phyloP scores from a whole-genome alignment of 352 stramenopile species.

The Phytophthora macrochlamydospora region DNA sequence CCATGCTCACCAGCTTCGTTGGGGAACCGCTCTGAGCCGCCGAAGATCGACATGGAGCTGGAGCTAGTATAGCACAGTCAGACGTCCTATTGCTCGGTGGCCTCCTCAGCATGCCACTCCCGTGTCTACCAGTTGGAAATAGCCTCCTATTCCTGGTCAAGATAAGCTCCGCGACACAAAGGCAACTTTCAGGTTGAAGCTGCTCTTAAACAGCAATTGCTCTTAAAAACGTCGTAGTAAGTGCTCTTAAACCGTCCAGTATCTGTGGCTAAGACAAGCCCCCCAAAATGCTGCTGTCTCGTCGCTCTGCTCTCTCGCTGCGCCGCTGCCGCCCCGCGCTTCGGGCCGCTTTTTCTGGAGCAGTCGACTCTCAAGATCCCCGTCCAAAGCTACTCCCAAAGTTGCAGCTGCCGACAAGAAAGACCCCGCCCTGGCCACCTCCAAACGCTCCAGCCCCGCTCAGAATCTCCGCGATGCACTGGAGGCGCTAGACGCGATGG shows the following conservation, averaged over 20 bases:
- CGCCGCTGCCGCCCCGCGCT: constrained; percentile 19
- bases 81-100: neutral
- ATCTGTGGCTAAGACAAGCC: neutral
- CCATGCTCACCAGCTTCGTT: constrained; percentile 57
- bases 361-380: constrained; percentile 7
- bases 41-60: constrained; percentile 78
- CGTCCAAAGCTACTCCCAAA: neutral
- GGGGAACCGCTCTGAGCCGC: constrained; percentile 75
- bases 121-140: constrained; percentile 18
- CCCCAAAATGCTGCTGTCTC: constrained; percentile 18
- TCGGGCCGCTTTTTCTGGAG: constrained; percentile 11
- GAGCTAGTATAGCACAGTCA: constrained; percentile 2
- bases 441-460: constrained; percentile 53
- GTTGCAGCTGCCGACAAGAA: constrained; percentile 8
- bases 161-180: neutral
- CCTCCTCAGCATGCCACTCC: constrained; percentile 1
- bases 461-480: constrained; percentile 80
- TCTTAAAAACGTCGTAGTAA: constrained; percentile 5
- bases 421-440: neutral
- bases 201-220: neutral
- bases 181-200: constrained; percentile 5
- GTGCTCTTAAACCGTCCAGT: neutral
- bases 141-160: constrained; percentile 24
- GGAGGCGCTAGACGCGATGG: constrained; percentile 81
- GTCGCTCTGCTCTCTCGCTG: constrained; percentile 13